Evolutionary conservation across 2,329 filamentous ascomycete species (phyloP).

Genomic region (Rosellinia necatrix): DNA sequence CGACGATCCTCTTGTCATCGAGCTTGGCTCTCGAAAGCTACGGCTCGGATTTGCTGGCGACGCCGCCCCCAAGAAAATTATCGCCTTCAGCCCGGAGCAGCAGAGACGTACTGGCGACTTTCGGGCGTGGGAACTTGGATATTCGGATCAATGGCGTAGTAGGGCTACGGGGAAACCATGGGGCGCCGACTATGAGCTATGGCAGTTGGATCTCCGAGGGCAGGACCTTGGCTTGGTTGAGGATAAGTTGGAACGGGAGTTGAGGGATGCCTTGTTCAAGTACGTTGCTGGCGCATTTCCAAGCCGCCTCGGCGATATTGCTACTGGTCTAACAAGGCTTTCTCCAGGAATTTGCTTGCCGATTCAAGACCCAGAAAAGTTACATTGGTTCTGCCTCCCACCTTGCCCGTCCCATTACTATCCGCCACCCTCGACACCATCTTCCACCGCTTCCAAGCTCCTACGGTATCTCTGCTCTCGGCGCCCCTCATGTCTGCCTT

Average conservation of each 20-base stretch:
- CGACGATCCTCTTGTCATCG: conserved; percentile 83
- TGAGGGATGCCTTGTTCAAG: conserved; percentile 83
- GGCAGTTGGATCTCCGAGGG: conserved; percentile 73
- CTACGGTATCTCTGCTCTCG: conserved; percentile 80
- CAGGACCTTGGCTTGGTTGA: conserved; percentile 79
- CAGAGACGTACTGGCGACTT: conserved; percentile 83
- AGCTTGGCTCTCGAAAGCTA: conserved; percentile 79
- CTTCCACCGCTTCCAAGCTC: conserved; percentile 80
- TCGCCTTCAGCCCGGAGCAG: conserved; percentile 75
- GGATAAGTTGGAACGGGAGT: conserved; percentile 82
- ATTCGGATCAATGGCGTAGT: conserved; percentile 53
- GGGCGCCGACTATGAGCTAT: conserved; percentile 73
- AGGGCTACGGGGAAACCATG: conserved; percentile 57
- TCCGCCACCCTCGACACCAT: conserved; percentile 76
- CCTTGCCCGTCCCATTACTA: conserved; percentile 77
- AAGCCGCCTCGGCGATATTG: not conserved
- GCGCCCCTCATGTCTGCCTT: conserved; percentile 74
- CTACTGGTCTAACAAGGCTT: not conserved
- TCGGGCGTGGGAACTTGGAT: conserved; percentile 66
- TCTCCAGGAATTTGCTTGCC: conserved; percentile 63
- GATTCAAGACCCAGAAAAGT: conserved; percentile 78
- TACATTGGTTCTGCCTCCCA: conserved; percentile 75
- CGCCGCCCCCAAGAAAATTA: conserved; percentile 69
- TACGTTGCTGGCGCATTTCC: conserved; percentile 52
- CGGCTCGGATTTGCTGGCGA: conserved; percentile 88